These are phyloP conservation scores for Gynandropsis gynandra DNA, from an alignment of 345 rosid species.

Conservation along the genomic window DNA sequence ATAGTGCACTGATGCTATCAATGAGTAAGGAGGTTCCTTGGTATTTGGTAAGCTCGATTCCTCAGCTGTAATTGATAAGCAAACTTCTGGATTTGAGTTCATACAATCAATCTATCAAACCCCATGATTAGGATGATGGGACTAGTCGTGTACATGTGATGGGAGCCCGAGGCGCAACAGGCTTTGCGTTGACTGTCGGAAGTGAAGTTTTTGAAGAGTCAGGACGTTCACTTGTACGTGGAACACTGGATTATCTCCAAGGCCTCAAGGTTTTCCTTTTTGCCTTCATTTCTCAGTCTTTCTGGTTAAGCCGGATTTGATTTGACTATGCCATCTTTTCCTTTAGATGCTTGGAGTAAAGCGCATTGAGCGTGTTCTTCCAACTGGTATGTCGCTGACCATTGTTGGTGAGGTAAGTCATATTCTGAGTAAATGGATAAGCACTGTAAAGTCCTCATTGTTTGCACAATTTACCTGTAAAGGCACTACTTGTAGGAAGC, in stretches of 20 bases:
- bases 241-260: constrained; percentile 65
- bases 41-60: constrained; percentile 56
- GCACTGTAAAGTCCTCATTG: background rate
- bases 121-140: constrained; percentile 58
- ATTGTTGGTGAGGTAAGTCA: constrained; percentile 80
- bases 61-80: background rate
- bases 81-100: background rate
- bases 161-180: constrained; percentile 66
- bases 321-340: constrained; percentile 16
- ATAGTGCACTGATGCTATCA: constrained; percentile 64
- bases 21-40: constrained; percentile 84
- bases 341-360: constrained; percentile 86
- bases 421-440: background rate
- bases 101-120: background rate
- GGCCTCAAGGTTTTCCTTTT: constrained; percentile 62
- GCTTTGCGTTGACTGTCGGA: constrained; percentile 56
- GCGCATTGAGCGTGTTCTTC: constrained; percentile 70
- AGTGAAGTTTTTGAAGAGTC: constrained; percentile 81
- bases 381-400: constrained; percentile 69
- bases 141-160: constrained; percentile 53
- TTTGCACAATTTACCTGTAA: background rate
- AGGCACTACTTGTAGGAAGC: background rate
- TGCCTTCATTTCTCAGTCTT: background rate
- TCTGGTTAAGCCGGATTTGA: background rate
- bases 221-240: constrained; percentile 67